Conservation (phyloP, 768 basidiomycete genomes). For the Melanogaster broomeanus region DNA sequence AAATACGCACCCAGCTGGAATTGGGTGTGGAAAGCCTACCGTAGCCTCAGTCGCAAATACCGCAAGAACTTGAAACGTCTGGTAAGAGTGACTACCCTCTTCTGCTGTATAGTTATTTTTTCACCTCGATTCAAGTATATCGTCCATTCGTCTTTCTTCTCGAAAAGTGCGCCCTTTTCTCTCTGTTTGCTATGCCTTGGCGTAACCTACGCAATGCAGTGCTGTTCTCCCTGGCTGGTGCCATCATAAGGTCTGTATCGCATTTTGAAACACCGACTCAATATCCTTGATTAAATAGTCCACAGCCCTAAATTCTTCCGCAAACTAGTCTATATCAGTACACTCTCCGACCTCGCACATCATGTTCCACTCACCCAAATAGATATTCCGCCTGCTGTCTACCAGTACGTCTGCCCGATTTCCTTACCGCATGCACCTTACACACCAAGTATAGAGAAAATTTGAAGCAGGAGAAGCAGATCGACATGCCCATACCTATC, state of each 20-base stretch:
- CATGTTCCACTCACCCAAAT: slow-evolving; percentile 86
- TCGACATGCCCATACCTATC: slow-evolving; percentile 61
- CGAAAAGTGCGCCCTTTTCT: slow-evolving; percentile 62
- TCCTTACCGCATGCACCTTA: background rate
- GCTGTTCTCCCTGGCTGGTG: slow-evolving; percentile 86
- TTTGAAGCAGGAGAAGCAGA: slow-evolving; percentile 68
- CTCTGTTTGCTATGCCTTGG: background rate
- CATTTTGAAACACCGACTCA: background rate
- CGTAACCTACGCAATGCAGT: slow-evolving; percentile 44
- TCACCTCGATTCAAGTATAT: slow-evolving; percentile 58
- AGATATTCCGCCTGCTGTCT: slow-evolving; percentile 80
- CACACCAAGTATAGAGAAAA: slow-evolving; percentile 62
- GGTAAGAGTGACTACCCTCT: slow-evolving; percentile 41
- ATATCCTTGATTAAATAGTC: background rate
- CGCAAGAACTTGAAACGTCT: slow-evolving; percentile 86
- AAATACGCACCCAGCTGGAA: slow-evolving; percentile 78
- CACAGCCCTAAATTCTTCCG: slow-evolving; percentile 88
- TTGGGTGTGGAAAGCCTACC: slow-evolving; percentile 91
- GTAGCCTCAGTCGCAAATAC: slow-evolving; percentile 78
- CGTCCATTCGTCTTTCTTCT: slow-evolving; percentile 85
- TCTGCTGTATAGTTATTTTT: background rate
- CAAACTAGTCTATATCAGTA: slow-evolving; percentile 75
- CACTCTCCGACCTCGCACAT: slow-evolving; percentile 74
- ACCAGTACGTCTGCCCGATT: slow-evolving; percentile 57
- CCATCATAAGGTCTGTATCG: slow-evolving; percentile 72